A percentile compares a stretch with the other conserved stretches of the same genome.
Conservation (phyloP, 169 alveolate genomes). For the Perkinsus chesapeaki region DNA sequence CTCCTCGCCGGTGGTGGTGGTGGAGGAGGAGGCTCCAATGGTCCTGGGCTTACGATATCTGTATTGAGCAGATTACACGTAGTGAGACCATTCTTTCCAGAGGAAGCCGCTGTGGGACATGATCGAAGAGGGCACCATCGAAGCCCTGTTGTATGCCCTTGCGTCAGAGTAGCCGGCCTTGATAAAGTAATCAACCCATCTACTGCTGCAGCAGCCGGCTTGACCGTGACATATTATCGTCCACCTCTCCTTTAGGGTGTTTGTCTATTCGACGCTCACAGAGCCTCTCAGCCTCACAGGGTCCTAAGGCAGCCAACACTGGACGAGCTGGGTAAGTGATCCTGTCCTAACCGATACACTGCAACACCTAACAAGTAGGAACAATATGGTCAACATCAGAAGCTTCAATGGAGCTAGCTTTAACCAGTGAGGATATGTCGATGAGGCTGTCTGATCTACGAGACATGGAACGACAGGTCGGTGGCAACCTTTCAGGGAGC, state of each 20-base stretch:
- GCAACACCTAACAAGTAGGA: neutral
- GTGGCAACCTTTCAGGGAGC: neutral
- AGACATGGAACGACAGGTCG: neutral
- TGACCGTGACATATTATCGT: too few species aligned
- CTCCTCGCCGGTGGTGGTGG: neutral
- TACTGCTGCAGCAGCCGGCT: neutral
- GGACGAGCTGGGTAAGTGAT: neutral
- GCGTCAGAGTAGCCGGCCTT: neutral
- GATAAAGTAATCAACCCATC: neutral
- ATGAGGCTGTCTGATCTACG: neutral
- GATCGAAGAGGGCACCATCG: neutral
- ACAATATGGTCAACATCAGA: neutral
- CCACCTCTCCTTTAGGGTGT: too few species aligned
- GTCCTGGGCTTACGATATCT: neutral
- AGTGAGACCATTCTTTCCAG: neutral
- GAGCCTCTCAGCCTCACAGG: constrained; percentile 1
- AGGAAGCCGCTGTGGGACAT: neutral
- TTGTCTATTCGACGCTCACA: neutral
- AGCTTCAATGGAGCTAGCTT: neutral
- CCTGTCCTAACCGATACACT: neutral
- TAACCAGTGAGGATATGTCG: neutral
- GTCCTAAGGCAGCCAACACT: neutral
- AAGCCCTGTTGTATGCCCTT: neutral
- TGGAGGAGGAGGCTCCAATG: neutral
- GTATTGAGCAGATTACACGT: neutral